Evolutionary conservation across 2,329 filamentous ascomycete species (phyloP).

Genomic region (Xylariaceae sp.): DNA sequence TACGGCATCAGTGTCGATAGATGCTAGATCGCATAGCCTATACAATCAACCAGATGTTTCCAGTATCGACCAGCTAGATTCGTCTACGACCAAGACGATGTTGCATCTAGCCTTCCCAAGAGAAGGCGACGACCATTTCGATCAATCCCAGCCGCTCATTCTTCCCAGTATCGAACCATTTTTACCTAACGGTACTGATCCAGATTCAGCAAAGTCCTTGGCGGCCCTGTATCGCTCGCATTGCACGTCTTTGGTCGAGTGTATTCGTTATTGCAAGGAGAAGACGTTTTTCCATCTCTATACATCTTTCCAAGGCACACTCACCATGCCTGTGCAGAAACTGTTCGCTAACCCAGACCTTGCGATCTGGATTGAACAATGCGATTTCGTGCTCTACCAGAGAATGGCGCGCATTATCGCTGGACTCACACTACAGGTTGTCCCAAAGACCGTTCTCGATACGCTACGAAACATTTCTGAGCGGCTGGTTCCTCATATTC

Average conservation of each 20-base stretch:
- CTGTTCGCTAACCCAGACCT: slow-evolving; percentile 76
- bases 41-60: slow-evolving; percentile 57
- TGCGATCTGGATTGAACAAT: slow-evolving; percentile 90
- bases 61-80: slow-evolving; percentile 56
- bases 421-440: slow-evolving; percentile 83
- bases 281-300: slow-evolving; percentile 95
- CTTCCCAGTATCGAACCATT: slow-evolving; percentile 85
- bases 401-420: slow-evolving; percentile 93
- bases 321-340: slow-evolving; percentile 95
- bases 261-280: slow-evolving; percentile 92
- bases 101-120: slow-evolving; percentile 59
- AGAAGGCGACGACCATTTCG: slow-evolving; percentile 50
- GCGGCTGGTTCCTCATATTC: slow-evolving; percentile 74
- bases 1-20: slow-evolving; percentile 23
- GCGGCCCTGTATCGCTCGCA: slow-evolving; percentile 88
- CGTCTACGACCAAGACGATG: slow-evolving; percentile 54
- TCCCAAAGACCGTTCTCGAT: slow-evolving; percentile 81
- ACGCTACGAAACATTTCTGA: slow-evolving; percentile 84
- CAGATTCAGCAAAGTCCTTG: slow-evolving; percentile 80
- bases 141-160: slow-evolving; percentile 65
- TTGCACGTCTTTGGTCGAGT: slow-evolving; percentile 91
- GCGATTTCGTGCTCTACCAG: slow-evolving; percentile 93
- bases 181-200: slow-evolving; percentile 75
- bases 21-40: slow-evolving; percentile 45
- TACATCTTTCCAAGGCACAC: slow-evolving; percentile 89